Conservation (phyloP, 345 rosid genomes). For the Camelina hispida region DNA sequence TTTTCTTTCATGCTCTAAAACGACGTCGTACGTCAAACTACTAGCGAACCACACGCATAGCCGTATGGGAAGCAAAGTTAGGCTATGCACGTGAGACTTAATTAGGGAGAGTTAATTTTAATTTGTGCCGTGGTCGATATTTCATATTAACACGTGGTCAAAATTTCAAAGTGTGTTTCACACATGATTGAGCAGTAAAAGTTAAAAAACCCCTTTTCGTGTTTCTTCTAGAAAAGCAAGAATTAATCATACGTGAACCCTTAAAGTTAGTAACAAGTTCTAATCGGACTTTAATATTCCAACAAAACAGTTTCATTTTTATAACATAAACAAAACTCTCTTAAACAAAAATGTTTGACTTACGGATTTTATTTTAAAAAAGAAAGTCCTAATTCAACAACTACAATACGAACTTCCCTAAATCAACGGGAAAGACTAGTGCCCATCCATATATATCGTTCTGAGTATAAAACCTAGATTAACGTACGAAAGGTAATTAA, state of each 20-base stretch:
- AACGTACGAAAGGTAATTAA: slow-evolving; percentile 6
- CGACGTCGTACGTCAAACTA: neutral
- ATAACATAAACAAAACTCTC: neutral
- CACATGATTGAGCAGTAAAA: slow-evolving; percentile 32
- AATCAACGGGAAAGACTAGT: slow-evolving; percentile 3
- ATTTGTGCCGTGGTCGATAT: neutral
- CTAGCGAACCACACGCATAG: slow-evolving; percentile 14
- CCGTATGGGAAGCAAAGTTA: slow-evolving; percentile 30
- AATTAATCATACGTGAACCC: slow-evolving; percentile 26
- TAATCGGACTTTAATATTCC: neutral
- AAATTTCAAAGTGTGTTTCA: neutral
- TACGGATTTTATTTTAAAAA: neutral
- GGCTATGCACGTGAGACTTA: slow-evolving; percentile 28
- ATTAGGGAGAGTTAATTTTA: neutral
- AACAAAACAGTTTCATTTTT: neutral
- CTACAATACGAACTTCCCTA: slow-evolving; percentile 1
- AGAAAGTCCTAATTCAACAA: neutral
- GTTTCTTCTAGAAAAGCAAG: slow-evolving; percentile 24
- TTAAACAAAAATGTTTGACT: neutral
- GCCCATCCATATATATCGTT: slow-evolving; percentile 12
- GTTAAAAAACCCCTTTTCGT: neutral
- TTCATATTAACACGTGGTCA: slow-evolving; percentile 35
- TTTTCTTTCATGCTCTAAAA: neutral
- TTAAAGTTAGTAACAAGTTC: slow-evolving; percentile 1
- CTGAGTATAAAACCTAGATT: neutral